Base-by-base conservation (phyloP, 2,329 filamentous ascomycete species). In the Colletotrichum sp. region DNA sequence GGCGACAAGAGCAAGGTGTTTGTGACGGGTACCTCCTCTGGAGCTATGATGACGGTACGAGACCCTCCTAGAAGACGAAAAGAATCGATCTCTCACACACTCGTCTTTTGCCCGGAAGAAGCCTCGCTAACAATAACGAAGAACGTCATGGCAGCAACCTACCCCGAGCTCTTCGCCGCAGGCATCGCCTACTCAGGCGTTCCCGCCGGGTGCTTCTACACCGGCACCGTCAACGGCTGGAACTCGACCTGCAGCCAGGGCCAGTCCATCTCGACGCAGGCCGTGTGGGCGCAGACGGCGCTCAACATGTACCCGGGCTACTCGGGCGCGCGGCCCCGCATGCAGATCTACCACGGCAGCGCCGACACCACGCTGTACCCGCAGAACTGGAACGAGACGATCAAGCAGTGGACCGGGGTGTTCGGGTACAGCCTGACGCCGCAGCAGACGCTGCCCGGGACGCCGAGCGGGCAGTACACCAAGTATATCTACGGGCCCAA, bases 301-400 rank as follows among this genome's bases (percentile, higher is more conserved):
- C 81, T 83, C 30, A 82, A 82, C 71, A 86, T 87, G 86, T 88
- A 90, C 78, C 87, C 88, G 0, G 87, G 85, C 7, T 91, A 91
- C 79, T 83, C 82, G 18, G 89, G 90, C 4, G 71, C 85, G 1
- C 84, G 89, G 3, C 90, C 91, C 3, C 86, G 85, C 71, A 89
- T 92, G 87, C 89, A 90, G 80, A 86, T 92, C 79, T 92, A 89
- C 84, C 90, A 92, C 79, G 90, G 90, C 55, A 87, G 86, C 48
- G 82, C 81, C 4, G 90, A 92, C 79, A 82, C 81, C 13, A 90
- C 86, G 1, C 84, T 92, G 12, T 83, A 85, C 67, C 87, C 87
- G 18, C 85, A 87, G 78, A 92, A 92, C 82, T 91, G 90, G 81
- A 80, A 89, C 52, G 91, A 92, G 84, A 88, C 88, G 68, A 87